phyloP scores from a whole-genome alignment of 2,329 filamentous ascomycete species.

The Pseudogymnoascus sp. region DNA sequence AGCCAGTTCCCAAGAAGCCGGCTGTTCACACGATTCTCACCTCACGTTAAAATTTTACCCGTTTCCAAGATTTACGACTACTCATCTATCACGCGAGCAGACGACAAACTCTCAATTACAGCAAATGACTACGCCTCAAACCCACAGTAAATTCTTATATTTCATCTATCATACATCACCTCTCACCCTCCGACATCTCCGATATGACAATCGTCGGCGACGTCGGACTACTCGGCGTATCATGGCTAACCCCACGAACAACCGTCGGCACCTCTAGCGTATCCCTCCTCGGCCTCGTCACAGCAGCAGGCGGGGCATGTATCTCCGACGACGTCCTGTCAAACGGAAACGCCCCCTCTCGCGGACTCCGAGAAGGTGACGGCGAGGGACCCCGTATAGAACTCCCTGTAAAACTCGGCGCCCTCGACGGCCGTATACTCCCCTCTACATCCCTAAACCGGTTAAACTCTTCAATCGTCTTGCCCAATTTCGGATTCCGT shows the following conservation, averaged over 20 bases:
- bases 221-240: not conserved
- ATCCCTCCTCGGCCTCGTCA: not conserved
- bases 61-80: too few relatives aligned
- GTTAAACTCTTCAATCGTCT: conserved; percentile 36
- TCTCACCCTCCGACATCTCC: not conserved
- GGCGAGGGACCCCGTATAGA: conserved; percentile 25
- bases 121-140: too few relatives aligned
- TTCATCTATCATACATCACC: not conserved
- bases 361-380: conserved; percentile 15
- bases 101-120: too few relatives aligned
- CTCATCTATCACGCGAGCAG: too few relatives aligned
- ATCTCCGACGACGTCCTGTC: conserved; percentile 14
- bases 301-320: conserved; percentile 9
- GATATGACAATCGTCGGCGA: not conserved
- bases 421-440: conserved; percentile 30
- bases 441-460: conserved; percentile 28
- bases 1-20: too few relatives aligned
- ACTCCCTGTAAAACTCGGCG: conserved; percentile 32
- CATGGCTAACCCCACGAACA: too few relatives aligned
- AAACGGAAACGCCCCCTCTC: conserved; percentile 18
- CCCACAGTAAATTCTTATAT: too few relatives aligned
- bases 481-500: conserved; percentile 35
- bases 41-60: too few relatives aligned
- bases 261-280: conserved; percentile 11
- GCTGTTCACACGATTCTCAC: too few relatives aligned